Evolutionary conservation across 2,329 filamentous ascomycete genomes (phyloP).

Genomic region (Curvularia sp.): DNA sequence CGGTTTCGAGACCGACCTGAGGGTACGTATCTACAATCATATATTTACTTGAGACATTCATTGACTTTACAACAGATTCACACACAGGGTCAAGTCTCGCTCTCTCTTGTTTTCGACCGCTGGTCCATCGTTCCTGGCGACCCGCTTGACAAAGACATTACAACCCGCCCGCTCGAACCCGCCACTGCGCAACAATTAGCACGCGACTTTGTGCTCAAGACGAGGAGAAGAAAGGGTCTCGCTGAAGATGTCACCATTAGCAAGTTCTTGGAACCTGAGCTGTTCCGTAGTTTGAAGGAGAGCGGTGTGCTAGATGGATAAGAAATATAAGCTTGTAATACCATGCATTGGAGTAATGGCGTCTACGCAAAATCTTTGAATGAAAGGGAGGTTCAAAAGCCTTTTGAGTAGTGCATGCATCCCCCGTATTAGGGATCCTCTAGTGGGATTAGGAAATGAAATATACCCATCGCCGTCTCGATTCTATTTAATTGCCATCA

Average conservation of each 20-base stretch:
- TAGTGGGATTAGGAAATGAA: constrained; percentile 9
- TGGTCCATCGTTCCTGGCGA: constrained; percentile 97
- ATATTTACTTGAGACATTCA: background rate
- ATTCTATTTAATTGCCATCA: background rate
- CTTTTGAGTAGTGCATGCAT: background rate
- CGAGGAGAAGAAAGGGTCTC: constrained; percentile 87
- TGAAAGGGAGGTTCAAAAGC: background rate
- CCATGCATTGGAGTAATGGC: constrained; percentile 22
- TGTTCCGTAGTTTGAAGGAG: constrained; percentile 87
- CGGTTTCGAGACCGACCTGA: constrained; percentile 95
- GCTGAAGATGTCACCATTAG: constrained; percentile 95
- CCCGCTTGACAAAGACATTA: constrained; percentile 85
- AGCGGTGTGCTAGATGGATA: constrained; percentile 79
- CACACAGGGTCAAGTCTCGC: constrained; percentile 89
- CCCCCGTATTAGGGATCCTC: background rate
- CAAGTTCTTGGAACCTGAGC: constrained; percentile 94
- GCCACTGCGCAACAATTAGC: constrained; percentile 88
- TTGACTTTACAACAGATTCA: constrained; percentile 66
- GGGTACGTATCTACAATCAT: constrained; percentile 47
- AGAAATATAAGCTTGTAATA: constrained; percentile 16
- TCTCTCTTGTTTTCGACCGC: constrained; percentile 91
- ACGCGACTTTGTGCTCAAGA: constrained; percentile 96
- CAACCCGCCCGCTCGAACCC: constrained; percentile 83
- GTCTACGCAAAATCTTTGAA: constrained; percentile 3
- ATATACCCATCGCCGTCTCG: constrained; percentile 13